Evolutionary conservation across 1,284 basidiomycete species (phyloP).

Genomic region (Papiliotrema fonsecae): DNA sequence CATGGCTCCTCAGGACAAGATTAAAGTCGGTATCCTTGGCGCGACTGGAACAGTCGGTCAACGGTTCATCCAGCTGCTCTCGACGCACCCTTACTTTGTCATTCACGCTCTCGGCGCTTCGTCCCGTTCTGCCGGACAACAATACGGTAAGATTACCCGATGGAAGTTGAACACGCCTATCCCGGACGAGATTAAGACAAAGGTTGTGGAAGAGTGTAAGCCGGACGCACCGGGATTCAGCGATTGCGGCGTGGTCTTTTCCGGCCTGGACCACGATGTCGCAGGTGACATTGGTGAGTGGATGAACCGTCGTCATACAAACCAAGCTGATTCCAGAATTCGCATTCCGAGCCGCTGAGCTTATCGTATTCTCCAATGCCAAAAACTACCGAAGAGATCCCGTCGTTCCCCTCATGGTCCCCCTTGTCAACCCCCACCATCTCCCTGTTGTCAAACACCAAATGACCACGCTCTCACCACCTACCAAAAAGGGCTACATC

Average conservation of each 20-base stretch:
- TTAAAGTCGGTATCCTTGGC: constrained; percentile 89
- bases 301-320: not conserved
- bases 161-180: constrained; percentile 90
- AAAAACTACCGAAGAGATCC: constrained; percentile 95
- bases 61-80: constrained; percentile 81
- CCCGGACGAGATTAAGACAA: constrained; percentile 61
- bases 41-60: constrained; percentile 94
- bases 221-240: constrained; percentile 62
- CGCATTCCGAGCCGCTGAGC: constrained; percentile 79
- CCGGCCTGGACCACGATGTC: constrained; percentile 88
- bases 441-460: constrained; percentile 82
- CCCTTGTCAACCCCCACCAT: constrained; percentile 89
- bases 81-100: constrained; percentile 84
- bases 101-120: constrained; percentile 88
- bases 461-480: constrained; percentile 62
- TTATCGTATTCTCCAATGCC: constrained; percentile 96
- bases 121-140: constrained; percentile 77
- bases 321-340: constrained; percentile 57
- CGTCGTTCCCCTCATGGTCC: constrained; percentile 92
- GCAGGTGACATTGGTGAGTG: constrained; percentile 87
- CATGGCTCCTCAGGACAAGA: constrained; percentile 34
- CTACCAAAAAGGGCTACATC: constrained; percentile 84
- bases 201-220: constrained; percentile 74
- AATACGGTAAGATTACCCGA: constrained; percentile 69
- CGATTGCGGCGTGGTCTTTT: constrained; percentile 87